These are phyloP conservation scores for Scleromitrula shiraiana DNA, from an alignment of 2,329 filamentous ascomycete species.

Conservation along the genomic window DNA sequence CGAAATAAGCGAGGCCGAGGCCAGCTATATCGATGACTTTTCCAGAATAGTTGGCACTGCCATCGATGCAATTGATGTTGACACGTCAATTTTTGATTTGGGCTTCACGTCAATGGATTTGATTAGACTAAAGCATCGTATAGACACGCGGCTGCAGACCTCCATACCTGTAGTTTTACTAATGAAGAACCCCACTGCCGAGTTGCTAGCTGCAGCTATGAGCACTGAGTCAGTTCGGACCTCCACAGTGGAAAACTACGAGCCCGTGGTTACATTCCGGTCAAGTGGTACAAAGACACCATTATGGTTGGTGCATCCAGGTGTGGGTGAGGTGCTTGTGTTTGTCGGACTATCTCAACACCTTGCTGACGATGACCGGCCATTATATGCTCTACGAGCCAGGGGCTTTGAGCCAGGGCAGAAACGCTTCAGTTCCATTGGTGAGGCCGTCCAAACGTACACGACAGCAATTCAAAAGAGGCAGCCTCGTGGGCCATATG, in stretches of 20 bases:
- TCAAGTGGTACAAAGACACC: constrained; percentile 30
- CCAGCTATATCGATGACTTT: constrained; percentile 17
- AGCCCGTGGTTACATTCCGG: constrained; percentile 32
- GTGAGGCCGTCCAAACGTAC: constrained; percentile 36
- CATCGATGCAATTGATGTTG: constrained; percentile 11
- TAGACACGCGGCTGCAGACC: constrained; percentile 19
- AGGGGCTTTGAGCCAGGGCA: constrained; percentile 33
- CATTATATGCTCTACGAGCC: constrained; percentile 38
- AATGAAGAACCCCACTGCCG: constrained; percentile 30
- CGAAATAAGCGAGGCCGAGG: constrained; percentile 11
- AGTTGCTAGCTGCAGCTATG: constrained; percentile 25
- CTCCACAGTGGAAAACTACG: constrained; percentile 18
- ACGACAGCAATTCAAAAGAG: constrained; percentile 31
- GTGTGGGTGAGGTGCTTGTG: constrained; percentile 36
- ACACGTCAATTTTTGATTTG: constrained; percentile 27
- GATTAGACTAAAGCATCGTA: constrained; percentile 12
- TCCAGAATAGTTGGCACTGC: constrained; percentile 16
- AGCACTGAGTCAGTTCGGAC: constrained; percentile 19
- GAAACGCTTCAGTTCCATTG: constrained; percentile 31
- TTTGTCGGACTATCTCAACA: constrained; percentile 34
- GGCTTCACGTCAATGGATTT: constrained; percentile 26
- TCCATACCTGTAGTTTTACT: constrained; percentile 32
- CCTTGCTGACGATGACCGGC: constrained; percentile 32
- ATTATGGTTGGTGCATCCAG: constrained; percentile 36
- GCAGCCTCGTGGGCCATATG: constrained; percentile 44